phyloP scores from a whole-genome alignment of 2,329 filamentous ascomycete species.

The Cladosporium sp. region DNA sequence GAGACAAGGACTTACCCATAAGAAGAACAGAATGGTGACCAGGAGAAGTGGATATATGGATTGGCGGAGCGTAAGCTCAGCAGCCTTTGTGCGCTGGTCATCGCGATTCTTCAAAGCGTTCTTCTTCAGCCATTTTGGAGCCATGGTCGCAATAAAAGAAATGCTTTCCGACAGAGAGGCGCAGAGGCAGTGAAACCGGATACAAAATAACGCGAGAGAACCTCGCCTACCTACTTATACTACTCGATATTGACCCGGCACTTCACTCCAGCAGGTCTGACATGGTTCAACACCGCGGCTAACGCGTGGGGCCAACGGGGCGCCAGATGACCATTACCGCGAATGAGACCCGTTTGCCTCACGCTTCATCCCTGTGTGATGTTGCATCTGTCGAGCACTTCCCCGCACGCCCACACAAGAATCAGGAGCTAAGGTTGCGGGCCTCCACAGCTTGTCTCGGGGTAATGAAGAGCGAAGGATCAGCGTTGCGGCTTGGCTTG shows the following conservation, averaged over 20 bases:
- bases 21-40: slow-evolving; percentile 62
- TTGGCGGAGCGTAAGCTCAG: slow-evolving; percentile 62
- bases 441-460: slow-evolving; percentile 6
- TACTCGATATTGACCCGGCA: not conserved
- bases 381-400: slow-evolving; percentile 8
- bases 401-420: slow-evolving; percentile 5
- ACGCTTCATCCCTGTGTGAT: slow-evolving; percentile 4
- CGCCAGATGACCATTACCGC: slow-evolving; percentile 9
- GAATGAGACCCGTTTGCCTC: not conserved
- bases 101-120: slow-evolving; percentile 29
- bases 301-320: not conserved
- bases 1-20: slow-evolving; percentile 48
- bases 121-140: slow-evolving; percentile 15
- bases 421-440: not conserved
- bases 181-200: not conserved
- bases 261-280: not conserved
- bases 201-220: not conserved
- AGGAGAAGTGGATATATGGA: slow-evolving; percentile 64
- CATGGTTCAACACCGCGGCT: not conserved
- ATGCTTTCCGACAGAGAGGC: not conserved
- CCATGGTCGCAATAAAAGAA: not conserved
- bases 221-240: slow-evolving; percentile 8
- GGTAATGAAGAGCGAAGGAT: slow-evolving; percentile 9
- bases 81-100: slow-evolving; percentile 48
- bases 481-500: not conserved